Conservation (phyloP, 176 grass and related monocot genomes). For the Zea mays region DNA sequence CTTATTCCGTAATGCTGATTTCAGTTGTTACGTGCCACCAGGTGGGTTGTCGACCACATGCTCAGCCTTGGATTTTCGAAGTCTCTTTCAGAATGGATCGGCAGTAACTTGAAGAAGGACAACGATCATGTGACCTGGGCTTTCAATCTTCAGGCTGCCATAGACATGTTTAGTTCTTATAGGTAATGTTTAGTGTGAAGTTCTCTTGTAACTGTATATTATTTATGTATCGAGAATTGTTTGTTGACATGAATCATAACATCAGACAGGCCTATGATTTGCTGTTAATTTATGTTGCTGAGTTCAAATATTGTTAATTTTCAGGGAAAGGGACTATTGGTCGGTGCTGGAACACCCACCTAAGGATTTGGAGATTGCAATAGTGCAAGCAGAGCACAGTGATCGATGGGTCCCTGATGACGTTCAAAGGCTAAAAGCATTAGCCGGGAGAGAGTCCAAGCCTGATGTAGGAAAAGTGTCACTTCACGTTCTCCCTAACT, state of each 20-base stretch:
- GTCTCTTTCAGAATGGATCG: conserved; percentile 88
- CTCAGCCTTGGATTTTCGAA: conserved; percentile 84
- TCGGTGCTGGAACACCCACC: conserved; percentile 72
- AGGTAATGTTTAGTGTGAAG: conserved; percentile 45
- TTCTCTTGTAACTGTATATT: neutral
- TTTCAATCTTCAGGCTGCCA: conserved; percentile 84
- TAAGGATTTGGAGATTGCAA: conserved; percentile 69
- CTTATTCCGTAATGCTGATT: conserved; percentile 19
- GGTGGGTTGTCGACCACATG: conserved; percentile 97
- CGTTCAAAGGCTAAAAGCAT: conserved; percentile 62
- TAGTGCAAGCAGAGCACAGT: conserved; percentile 82
- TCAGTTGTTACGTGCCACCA: conserved; percentile 33
- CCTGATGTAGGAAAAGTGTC: conserved; percentile 64
- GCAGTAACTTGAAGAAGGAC: conserved; percentile 78
- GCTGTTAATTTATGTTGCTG: neutral
- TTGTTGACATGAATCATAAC: neutral
- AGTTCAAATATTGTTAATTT: conserved; percentile 14
- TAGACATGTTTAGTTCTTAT: conserved; percentile 94
- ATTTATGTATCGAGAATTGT: neutral
- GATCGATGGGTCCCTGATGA: conserved; percentile 80
- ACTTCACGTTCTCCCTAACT: conserved; percentile 71
- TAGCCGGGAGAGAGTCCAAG: conserved; percentile 46
- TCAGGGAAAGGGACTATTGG: conserved; percentile 81
- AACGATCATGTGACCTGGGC: conserved; percentile 74
- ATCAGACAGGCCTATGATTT: neutral